A percentile compares a stretch with the other conserved stretches of the same genome.
These are phyloP conservation scores for Phaeoacremonium minimum DNA, from an alignment of 2,329 filamentous ascomycete species.

Conservation along the genomic window DNA sequence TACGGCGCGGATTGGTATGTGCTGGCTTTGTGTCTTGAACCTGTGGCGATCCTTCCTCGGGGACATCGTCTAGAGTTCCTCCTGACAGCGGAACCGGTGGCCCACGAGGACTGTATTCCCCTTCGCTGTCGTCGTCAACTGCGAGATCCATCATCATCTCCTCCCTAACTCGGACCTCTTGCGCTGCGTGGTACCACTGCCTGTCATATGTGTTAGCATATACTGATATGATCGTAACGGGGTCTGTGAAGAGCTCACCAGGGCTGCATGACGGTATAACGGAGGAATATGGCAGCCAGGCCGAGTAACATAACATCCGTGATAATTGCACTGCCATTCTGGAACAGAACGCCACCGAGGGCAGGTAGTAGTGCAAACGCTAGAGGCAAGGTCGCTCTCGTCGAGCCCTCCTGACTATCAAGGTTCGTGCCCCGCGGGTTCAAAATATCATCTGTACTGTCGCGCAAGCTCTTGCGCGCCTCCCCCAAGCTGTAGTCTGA, in stretches of 20 bases:
- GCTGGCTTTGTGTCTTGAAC: slow-evolving; percentile 10
- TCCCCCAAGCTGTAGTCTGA: slow-evolving; percentile 72
- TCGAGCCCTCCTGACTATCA: slow-evolving; percentile 49
- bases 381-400: slow-evolving; percentile 77
- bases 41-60: slow-evolving; percentile 13
- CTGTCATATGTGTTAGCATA: too few species aligned
- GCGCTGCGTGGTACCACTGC: slow-evolving; percentile 72
- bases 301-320: slow-evolving; percentile 81
- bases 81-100: slow-evolving; percentile 15
- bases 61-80: slow-evolving; percentile 34
- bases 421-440: slow-evolving; percentile 39
- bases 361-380: slow-evolving; percentile 82
- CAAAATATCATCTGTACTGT: slow-evolving; percentile 64
- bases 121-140: slow-evolving; percentile 33
- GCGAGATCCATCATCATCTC: slow-evolving; percentile 34
- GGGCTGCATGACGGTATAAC: slow-evolving; percentile 87
- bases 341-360: slow-evolving; percentile 77
- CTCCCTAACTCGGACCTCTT: slow-evolving; percentile 53
- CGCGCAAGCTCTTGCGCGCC: slow-evolving; percentile 59
- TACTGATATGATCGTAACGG: too few species aligned
- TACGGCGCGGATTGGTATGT: slow-evolving; percentile 7
- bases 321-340: slow-evolving; percentile 76
- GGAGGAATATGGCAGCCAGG: slow-evolving; percentile 79
- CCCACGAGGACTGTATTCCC: slow-evolving; percentile 7
- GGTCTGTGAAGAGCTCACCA: slow-evolving; percentile 66